Conservation (phyloP, 1,139 yeast genomes). For the Yamadazyma diospyri region DNA sequence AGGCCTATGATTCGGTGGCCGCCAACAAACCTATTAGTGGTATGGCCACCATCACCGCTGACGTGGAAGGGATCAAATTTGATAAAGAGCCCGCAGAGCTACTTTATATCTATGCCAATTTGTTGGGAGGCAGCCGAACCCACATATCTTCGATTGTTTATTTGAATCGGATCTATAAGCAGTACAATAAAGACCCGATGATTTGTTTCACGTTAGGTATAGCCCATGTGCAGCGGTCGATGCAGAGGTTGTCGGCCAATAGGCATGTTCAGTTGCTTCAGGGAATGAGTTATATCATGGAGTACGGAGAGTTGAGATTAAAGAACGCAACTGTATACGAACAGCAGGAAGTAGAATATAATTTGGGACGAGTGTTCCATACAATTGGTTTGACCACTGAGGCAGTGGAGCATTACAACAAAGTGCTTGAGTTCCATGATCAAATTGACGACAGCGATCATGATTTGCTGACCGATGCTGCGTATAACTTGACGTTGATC, state of each 20-base stretch:
- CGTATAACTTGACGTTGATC: constrained; percentile 75
- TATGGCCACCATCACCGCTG: constrained; percentile 65
- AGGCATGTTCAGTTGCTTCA: constrained; percentile 85
- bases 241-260: constrained; percentile 84
- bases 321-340: constrained; percentile 46
- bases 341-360: constrained; percentile 76
- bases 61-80: constrained; percentile 36
- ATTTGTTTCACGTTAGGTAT: constrained; percentile 71
- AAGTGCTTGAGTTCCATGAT: constrained; percentile 47
- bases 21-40: constrained; percentile 58
- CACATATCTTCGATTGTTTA: constrained; percentile 76
- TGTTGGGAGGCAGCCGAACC: constrained; percentile 79
- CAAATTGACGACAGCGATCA: constrained; percentile 31
- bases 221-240: constrained; percentile 84
- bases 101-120: constrained; percentile 72
- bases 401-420: constrained; percentile 70
- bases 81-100: constrained; percentile 64
- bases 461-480: constrained; percentile 72
- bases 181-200: constrained; percentile 72
- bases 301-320: constrained; percentile 55
- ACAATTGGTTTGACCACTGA: constrained; percentile 69
- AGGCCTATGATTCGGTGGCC: constrained; percentile 75
- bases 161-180: constrained; percentile 58
- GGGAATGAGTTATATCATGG: constrained; percentile 74
- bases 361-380: constrained; percentile 83